Percentiles rank a stretch among this genome's conserved stretches.
These are phyloP conservation scores for Vigna mungo DNA, from an alignment of 306 rosid species.

Conservation along the genomic window DNA sequence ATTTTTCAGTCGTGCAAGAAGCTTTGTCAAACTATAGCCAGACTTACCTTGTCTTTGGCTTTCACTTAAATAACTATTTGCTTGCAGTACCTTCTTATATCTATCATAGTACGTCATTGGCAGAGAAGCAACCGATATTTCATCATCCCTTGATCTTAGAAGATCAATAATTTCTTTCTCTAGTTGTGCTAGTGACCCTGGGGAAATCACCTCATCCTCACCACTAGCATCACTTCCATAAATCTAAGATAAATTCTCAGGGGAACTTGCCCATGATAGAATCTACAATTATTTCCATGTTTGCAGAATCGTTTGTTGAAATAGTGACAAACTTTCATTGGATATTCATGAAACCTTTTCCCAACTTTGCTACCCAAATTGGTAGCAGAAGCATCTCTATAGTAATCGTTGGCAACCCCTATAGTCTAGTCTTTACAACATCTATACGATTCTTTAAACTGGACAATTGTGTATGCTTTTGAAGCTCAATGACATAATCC, in stretches of 20 bases:
- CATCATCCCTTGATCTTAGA: constrained; percentile 68
- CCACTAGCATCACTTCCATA: constrained; percentile 52
- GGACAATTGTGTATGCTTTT: constrained; percentile 53
- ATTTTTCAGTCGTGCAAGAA: constrained; percentile 68
- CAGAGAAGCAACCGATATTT: constrained; percentile 89
- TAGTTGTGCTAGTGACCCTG: constrained; percentile 67
- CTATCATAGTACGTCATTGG: constrained; percentile 80
- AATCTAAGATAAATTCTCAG: constrained; percentile 56
- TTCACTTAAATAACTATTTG: constrained; percentile 88
- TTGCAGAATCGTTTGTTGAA: constrained; percentile 80
- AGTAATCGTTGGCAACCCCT: constrained; percentile 47
- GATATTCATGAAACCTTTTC: constrained; percentile 60
- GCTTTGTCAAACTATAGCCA: constrained; percentile 89
- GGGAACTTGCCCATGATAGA: constrained; percentile 59
- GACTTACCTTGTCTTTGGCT: constrained; percentile 94
- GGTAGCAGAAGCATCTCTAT: constrained; percentile 50
- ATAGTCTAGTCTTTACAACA: constrained; percentile 38
- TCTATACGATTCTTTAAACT: constrained; percentile 62
- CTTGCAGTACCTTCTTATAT: constrained; percentile 75
- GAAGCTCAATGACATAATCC: constrained; percentile 56
- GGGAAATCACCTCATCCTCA: constrained; percentile 64
- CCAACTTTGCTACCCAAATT: constrained; percentile 47
- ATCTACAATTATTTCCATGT: constrained; percentile 82
- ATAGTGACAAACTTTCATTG: constrained; percentile 70
- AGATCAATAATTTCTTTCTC: constrained; percentile 82